These are phyloP conservation scores for Morella rubra DNA, from an alignment of 306 rosid genomes.

Conservation along the genomic window DNA sequence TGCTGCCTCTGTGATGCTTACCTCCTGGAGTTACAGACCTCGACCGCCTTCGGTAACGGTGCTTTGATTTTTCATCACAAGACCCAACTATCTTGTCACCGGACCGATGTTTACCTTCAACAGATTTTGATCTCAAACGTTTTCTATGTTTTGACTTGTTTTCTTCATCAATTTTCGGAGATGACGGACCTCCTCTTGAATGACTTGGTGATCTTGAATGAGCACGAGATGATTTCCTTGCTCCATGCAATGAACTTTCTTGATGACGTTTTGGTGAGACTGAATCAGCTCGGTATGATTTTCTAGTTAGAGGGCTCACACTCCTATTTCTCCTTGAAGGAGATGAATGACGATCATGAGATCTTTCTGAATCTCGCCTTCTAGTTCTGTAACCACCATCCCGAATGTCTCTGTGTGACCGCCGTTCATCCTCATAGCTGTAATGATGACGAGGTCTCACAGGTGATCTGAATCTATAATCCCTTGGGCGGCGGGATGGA, in stretches of 20 bases:
- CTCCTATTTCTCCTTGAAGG: slow-evolving; percentile 75
- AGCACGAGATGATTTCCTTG: slow-evolving; percentile 52
- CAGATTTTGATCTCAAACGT: slow-evolving; percentile 76
- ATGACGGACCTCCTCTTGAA: slow-evolving; percentile 54
- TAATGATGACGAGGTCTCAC: slow-evolving; percentile 56
- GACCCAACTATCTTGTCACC: slow-evolving; percentile 49
- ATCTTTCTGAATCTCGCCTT: slow-evolving; percentile 68
- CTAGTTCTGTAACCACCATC: slow-evolving; percentile 63
- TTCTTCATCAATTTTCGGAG: slow-evolving; percentile 69
- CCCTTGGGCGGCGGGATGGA: slow-evolving; percentile 51
- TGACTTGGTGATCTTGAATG: slow-evolving; percentile 66
- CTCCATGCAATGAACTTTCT: slow-evolving; percentile 66
- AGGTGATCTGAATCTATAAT: slow-evolving; percentile 80
- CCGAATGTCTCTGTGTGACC: slow-evolving; percentile 63
- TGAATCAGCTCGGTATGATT: slow-evolving; percentile 52
- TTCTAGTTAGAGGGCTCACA: slow-evolving; percentile 60
- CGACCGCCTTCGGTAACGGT: slow-evolving; percentile 63
- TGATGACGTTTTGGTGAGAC: slow-evolving; percentile 65
- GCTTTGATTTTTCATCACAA: slow-evolving; percentile 51
- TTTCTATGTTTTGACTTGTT: slow-evolving; percentile 55
- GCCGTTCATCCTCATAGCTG: slow-evolving; percentile 55
- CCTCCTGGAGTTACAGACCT: slow-evolving; percentile 69
- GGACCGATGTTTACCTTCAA: slow-evolving; percentile 45
- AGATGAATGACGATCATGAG: slow-evolving; percentile 44
- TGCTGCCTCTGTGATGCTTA: slow-evolving; percentile 47